A percentile compares a stretch with the other conserved stretches of the same genome.
Evolutionary conservation across 805 yeast species (phyloP).

Genomic region (Suhomyces pyralidae): DNA sequence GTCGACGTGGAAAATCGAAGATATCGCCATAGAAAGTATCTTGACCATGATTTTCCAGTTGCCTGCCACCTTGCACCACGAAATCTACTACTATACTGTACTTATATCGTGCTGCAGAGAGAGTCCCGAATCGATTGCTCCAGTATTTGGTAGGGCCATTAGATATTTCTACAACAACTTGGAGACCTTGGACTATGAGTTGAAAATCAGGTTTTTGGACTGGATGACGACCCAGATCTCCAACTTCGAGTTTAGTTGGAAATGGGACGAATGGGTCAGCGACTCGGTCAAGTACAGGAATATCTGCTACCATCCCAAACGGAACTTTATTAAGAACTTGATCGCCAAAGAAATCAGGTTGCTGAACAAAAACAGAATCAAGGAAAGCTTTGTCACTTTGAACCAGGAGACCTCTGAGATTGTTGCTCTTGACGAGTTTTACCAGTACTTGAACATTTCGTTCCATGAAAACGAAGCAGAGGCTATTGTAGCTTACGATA

Average conservation of each 20-base stretch:
- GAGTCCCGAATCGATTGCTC: slow-evolving; percentile 75
- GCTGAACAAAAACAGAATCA: slow-evolving; percentile 70
- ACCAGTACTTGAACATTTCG: slow-evolving; percentile 37
- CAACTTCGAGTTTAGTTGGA: slow-evolving; percentile 94
- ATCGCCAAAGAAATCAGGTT: slow-evolving; percentile 81
- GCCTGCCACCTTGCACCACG: slow-evolving; percentile 63
- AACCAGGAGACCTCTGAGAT: slow-evolving; percentile 26
- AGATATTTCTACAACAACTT: slow-evolving; percentile 73
- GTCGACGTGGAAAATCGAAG: slow-evolving; percentile 90
- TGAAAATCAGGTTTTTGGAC: slow-evolving; percentile 67
- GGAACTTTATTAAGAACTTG: slow-evolving; percentile 70
- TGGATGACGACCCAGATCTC: slow-evolving; percentile 94
- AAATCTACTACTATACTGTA: slow-evolving; percentile 78
- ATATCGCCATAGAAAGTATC: slow-evolving; percentile 79
- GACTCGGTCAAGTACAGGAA: slow-evolving; percentile 48
- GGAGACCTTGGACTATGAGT: slow-evolving; percentile 69
- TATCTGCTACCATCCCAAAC: slow-evolving; percentile 65
- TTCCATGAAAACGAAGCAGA: slow-evolving; percentile 28
- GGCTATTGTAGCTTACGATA: slow-evolving; percentile 33
- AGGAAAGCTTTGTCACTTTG: slow-evolving; percentile 55
- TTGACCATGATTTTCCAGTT: slow-evolving; percentile 73
- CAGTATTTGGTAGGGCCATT: slow-evolving; percentile 90
- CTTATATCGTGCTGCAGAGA: slow-evolving; percentile 83
- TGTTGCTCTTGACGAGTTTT: slow-evolving; percentile 34
- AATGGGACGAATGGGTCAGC: slow-evolving; percentile 90